Evolutionary conservation across 306 rosid species (phyloP), one percentile per base, ranked within the genome.

Genomic region (Cucurbita ficifolia): DNA sequence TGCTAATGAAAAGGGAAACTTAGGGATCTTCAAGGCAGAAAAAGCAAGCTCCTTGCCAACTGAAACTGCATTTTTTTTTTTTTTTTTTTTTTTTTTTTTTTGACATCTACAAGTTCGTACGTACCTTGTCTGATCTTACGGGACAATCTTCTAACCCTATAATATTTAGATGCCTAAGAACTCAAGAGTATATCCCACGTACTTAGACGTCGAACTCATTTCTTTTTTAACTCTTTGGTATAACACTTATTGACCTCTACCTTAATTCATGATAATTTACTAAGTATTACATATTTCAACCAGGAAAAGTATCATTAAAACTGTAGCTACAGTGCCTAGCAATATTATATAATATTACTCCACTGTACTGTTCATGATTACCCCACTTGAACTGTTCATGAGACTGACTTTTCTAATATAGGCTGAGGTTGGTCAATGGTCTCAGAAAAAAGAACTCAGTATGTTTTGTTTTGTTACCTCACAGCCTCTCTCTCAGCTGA

Each of bases 351-450:
- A 49, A 49, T 5, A 49, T 49, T 1, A 1, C 5, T 29, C 33
- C 33, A 29, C 33, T 29, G 33, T 2, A 29, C 33, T 29, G 33
- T 29, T 29, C 33, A 29, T 29, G 33, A 29, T 29, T 70, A 5
- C 56, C 74, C 74, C 74, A 69, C 58, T 70, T 7, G 58, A 49
- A 70, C 74, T 70, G 74, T 49, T 70, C 16, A 70, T 49, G 58
- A 70, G 22, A 48, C 74, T 24, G 57, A 49, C 74, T 29, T 70
- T 48, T 70, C 58, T 5, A 24, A 70, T 7, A 48, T 8, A 49
- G 74, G 74, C 22, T 46, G 55, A 70, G 58, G 0, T 29, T 70
- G 74, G 74, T 70, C 74, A 70, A 70, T 70, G 73, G 74, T 70
- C 36, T 48, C 43, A 70, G 72, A 64, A 5, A 49, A 70, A 70